Percentiles rank a stretch among this genome's conserved stretches.
Evolutionary conservation across 352 stramenopile species (phyloP).

Genomic region (Phytophthora multivora): DNA sequence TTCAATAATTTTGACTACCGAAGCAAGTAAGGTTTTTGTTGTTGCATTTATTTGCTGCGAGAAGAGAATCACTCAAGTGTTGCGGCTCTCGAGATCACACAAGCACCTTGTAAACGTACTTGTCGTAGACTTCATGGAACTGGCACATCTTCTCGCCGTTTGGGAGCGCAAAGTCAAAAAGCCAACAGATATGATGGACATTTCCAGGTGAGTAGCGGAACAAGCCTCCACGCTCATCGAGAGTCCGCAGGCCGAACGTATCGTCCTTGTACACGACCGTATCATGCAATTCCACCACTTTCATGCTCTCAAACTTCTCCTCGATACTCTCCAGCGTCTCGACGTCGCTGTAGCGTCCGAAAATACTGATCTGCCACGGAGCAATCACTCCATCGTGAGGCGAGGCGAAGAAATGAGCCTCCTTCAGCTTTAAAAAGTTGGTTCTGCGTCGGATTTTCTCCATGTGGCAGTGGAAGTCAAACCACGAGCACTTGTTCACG

Average conservation of each 20-base stretch:
- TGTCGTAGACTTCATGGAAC: no score
- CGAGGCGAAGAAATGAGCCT: conserved; percentile 48
- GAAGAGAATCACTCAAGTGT: no score
- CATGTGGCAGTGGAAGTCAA: conserved; percentile 9
- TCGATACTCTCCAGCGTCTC: conserved; percentile 35
- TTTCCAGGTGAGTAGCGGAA: conserved; percentile 29
- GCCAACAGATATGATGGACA: conserved; percentile 36
- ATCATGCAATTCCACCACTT: conserved; percentile 35
- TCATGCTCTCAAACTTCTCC: conserved; percentile 35
- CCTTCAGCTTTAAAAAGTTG: conserved; percentile 41
- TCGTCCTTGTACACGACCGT: conserved; percentile 42
- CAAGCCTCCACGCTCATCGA: conserved; percentile 35
- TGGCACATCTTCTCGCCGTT: no score
- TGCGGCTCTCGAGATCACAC: no score
- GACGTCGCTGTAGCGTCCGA: conserved; percentile 46
- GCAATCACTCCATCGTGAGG: conserved; percentile 35
- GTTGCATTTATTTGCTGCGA: neutral
- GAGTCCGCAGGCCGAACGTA: conserved; percentile 39
- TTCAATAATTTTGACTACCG: conserved; percentile 44
- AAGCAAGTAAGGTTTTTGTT: neutral
- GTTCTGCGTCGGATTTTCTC: conserved; percentile 33
- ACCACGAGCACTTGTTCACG: conserved; percentile 6
- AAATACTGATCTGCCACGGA: conserved; percentile 46
- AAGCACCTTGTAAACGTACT: no score
- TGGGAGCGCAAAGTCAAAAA: no score